Percentiles rank a stretch among this genome's conserved stretches.
Evolutionary conservation across 1,284 basidiomycete genomes (phyloP).

Genomic region (Ceratobasidium sp.): DNA sequence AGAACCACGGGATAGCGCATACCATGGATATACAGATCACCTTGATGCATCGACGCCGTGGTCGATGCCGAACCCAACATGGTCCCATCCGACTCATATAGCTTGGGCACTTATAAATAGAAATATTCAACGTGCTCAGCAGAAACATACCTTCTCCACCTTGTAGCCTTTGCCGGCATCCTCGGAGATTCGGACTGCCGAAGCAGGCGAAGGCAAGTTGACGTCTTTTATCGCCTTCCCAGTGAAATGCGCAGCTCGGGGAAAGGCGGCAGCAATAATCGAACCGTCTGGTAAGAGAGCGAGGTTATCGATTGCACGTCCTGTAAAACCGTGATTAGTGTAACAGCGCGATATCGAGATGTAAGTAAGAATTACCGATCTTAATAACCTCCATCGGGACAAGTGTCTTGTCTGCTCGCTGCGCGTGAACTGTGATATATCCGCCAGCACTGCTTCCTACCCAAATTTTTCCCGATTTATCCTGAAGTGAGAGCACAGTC

Average conservation of each 20-base stretch:
- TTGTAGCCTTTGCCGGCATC: constrained; percentile 73
- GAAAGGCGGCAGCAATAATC: constrained; percentile 57
- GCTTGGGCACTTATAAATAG: constrained; percentile 54
- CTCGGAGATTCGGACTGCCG: constrained; percentile 65
- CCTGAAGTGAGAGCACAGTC: constrained; percentile 48
- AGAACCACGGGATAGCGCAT: background rate
- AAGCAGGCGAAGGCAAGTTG: constrained; percentile 59
- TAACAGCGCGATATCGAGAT: background rate
- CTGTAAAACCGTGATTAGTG: background rate
- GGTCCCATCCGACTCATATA: constrained; percentile 22
- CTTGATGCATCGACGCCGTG: constrained; percentile 15
- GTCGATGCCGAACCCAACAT: constrained; percentile 14
- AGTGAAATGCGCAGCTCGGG: constrained; percentile 53
- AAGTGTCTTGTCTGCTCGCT: constrained; percentile 68
- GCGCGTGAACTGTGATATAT: constrained; percentile 67
- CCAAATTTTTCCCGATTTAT: constrained; percentile 67
- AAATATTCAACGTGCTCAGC: constrained; percentile 55
- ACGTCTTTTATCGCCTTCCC: constrained; percentile 60
- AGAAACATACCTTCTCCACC: constrained; percentile 67
- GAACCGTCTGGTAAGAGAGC: constrained; percentile 51
- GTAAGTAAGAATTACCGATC: constrained; percentile 56
- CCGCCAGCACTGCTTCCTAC: constrained; percentile 63
- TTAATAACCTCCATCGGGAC: constrained; percentile 63
- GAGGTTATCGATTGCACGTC: constrained; percentile 11
- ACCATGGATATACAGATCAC: constrained; percentile 16